phyloP scores from a whole-genome alignment of 306 rosid species.

The Aeschynomene evenia region DNA sequence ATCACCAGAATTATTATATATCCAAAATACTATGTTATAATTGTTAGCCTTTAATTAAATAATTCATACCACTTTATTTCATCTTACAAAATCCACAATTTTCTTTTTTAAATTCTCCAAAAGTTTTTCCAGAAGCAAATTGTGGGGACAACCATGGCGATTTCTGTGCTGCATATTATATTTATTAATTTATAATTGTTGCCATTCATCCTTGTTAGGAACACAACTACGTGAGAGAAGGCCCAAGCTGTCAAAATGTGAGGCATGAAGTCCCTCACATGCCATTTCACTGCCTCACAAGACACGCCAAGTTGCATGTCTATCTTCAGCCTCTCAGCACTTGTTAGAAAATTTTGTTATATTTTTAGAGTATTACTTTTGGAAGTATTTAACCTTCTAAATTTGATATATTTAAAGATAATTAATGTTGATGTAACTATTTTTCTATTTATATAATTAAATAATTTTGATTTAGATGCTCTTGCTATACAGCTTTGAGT shows the following conservation, averaged over 20 bases:
- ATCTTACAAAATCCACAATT: too few relatives aligned
- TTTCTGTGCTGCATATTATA: background rate
- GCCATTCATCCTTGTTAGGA: slow-evolving; percentile 37
- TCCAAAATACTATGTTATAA: too few relatives aligned
- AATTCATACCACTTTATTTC: too few relatives aligned
- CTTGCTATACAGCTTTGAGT: too few relatives aligned
- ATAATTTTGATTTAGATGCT: too few relatives aligned
- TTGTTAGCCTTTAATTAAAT: too few relatives aligned
- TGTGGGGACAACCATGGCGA: slow-evolving; percentile 18
- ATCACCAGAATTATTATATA: too few relatives aligned
- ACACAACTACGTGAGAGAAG: slow-evolving; percentile 51
- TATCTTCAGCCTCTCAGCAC: background rate
- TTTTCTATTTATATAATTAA: too few relatives aligned
- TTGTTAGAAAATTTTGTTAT: background rate
- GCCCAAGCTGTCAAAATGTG: slow-evolving; percentile 27
- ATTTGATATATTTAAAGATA: background rate
- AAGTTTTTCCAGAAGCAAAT: too few relatives aligned
- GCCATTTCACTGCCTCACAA: slow-evolving; percentile 52
- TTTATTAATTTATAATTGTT: background rate
- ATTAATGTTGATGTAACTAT: background rate
- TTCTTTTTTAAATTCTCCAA: too few relatives aligned
- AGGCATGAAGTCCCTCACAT: slow-evolving; percentile 60
- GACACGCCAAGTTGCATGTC: slow-evolving; percentile 72
- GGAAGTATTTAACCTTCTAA: background rate
- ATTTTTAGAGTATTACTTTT: background rate